Evolutionary conservation across 2,329 filamentous ascomycete genomes (phyloP).

Genomic region (Sporothrix luriei): DNA sequence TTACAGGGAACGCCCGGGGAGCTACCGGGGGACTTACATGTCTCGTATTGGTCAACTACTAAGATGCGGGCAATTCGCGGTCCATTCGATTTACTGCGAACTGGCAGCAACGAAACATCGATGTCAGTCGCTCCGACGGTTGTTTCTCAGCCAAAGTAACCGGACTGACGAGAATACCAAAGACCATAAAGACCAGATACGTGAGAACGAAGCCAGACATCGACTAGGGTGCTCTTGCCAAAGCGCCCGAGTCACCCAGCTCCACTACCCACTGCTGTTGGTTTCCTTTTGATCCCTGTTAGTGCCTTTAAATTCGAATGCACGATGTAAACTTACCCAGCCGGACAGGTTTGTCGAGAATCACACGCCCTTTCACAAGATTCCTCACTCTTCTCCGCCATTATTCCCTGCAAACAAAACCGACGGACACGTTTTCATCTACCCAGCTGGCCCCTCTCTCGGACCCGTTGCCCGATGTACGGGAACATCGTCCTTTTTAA

Average conservation of each 20-base stretch:
- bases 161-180: neutral
- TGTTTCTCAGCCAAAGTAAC: neutral
- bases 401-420: neutral
- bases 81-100: neutral
- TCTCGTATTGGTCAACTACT: neutral
- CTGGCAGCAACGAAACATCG: neutral
- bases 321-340: neutral
- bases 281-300: neutral
- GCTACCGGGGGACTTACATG: neutral
- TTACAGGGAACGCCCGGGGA: neutral
- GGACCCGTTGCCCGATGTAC: neutral
- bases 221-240: neutral
- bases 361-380: neutral
- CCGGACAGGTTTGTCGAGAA: neutral
- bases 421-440: neutral
- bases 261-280: neutral
- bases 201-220: neutral
- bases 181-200: neutral
- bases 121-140: neutral
- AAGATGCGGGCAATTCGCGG: constrained; percentile 8
- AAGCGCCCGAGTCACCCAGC: no score
- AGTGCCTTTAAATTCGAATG: no score
- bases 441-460: neutral
- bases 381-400: neutral
- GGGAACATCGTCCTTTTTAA: neutral